Evolutionary conservation across 768 basidiomycete species (phyloP).

Genomic region (Daedaleopsis sinensis): DNA sequence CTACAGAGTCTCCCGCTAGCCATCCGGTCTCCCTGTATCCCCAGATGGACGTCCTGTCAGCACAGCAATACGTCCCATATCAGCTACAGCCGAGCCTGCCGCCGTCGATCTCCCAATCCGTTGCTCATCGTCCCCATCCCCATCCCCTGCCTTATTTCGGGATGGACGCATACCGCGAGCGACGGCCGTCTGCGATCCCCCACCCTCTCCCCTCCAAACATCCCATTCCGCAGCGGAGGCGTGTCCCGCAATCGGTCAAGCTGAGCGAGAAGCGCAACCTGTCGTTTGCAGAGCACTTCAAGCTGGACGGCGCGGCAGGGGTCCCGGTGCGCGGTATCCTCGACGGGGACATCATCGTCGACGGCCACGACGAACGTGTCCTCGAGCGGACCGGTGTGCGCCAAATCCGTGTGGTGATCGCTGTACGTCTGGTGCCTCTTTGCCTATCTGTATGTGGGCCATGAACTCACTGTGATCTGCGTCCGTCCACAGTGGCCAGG

Average conservation of each 20-base stretch:
- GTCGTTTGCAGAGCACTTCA: conserved; percentile 9
- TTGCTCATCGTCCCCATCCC: too few relatives aligned
- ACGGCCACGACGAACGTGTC: conserved; percentile 14
- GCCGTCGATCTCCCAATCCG: too few relatives aligned
- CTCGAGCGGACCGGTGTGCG: conserved; percentile 15
- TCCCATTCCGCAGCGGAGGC: neutral
- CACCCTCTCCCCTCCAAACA: neutral
- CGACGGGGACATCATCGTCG: conserved; percentile 4
- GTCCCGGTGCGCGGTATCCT: conserved; percentile 15
- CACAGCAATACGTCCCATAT: too few relatives aligned
- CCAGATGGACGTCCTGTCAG: neutral
- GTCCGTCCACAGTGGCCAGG: conserved; percentile 24
- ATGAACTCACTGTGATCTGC: neutral
- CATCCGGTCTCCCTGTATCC: neutral
- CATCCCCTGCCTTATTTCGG: neutral
- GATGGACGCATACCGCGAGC: neutral
- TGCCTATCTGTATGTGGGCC: too few relatives aligned
- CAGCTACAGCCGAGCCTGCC: too few relatives aligned
- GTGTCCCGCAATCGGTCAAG: conserved; percentile 11
- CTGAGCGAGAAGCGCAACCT: neutral
- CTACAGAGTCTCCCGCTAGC: neutral
- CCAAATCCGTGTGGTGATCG: conserved; percentile 19
- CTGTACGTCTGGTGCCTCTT: conserved; percentile 8
- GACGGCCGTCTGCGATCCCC: neutral
- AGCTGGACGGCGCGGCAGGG: conserved; percentile 7